Base-by-base conservation (phyloP, 2,329 filamentous ascomycete genomes). In the Penicillium sp. region DNA sequence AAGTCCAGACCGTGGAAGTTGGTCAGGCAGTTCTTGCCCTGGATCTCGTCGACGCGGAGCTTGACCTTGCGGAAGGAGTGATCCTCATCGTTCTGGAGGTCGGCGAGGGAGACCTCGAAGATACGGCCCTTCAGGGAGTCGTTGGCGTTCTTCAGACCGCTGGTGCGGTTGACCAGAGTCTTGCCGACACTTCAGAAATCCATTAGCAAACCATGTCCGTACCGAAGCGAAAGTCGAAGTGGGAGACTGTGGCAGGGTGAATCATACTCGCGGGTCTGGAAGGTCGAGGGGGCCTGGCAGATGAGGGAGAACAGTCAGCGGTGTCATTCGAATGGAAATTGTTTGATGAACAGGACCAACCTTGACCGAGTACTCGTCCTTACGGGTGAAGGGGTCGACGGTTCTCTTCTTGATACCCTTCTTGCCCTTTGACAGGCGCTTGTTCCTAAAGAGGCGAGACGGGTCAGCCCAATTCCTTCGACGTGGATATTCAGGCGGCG, bases 1-100 rank as follows among this genome's bases (percentile, higher is more conserved):
- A 99, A 98, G 85, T 99, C 95, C 80, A 99, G 89, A 74, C 95
- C 95, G 89, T 99, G 93, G 90, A 99, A 99, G 89, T 97, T 97
- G 87, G 95, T 98, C 82, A 99, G 85, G 86, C 95, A 98, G 89
- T 96, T 98, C 89, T 97, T 97, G 86, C 95, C 95, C 85, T 99
- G 95, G 67, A 99, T 89, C 85, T 99, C 95, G 78, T 99, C 95
- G 75, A 98, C 91, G 70, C 95, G 89, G 79, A 99, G 92, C 87
- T 96, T 96, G 80, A 99, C 87, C 88, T 99, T 99, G 85, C 95
- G 94, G 91, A 98, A 99, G 63, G 95, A 88, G 83, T 99, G 95
- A 84, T 98, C 95, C 87, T 99, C 95, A 80, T 99, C 95, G 85
- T 97, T 98, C 85, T 99, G 95, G 69, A 99, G 89, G 82, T 99